These are phyloP conservation scores for Cryptococcus sp. DNA, from an alignment of 1,284 basidiomycete species.

Conservation along the genomic window DNA sequence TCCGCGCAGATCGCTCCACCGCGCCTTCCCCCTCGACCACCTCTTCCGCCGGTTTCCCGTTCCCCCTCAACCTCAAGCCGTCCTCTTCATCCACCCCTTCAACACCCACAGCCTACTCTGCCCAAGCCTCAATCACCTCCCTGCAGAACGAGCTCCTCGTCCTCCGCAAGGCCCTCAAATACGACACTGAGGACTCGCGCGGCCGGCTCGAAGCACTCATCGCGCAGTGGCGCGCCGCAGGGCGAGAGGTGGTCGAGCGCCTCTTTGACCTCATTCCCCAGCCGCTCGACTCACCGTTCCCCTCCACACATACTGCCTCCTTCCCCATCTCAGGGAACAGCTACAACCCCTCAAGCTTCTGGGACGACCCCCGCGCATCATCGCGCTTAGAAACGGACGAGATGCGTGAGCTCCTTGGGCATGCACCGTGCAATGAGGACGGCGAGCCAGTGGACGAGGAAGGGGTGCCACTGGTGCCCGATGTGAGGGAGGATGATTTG, in stretches of 20 bases:
- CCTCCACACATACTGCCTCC: neutral
- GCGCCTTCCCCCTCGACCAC: neutral
- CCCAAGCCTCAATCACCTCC: conserved; percentile 9
- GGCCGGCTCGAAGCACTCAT: conserved; percentile 23
- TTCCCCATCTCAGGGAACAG: neutral
- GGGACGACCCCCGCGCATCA: neutral
- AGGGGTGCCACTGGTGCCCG: conserved; percentile 25
- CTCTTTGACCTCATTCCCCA: conserved; percentile 31
- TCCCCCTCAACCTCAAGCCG: neutral
- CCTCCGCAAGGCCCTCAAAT: conserved; percentile 33
- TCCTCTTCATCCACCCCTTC: neutral
- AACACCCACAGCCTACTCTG: neutral
- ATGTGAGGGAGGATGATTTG: conserved; percentile 7
- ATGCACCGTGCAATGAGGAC: conserved; percentile 19
- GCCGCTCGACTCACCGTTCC: conserved; percentile 7
- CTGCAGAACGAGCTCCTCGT: conserved; percentile 32
- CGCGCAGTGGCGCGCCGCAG: conserved; percentile 38
- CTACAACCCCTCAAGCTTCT: neutral
- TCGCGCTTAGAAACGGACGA: conserved; percentile 3
- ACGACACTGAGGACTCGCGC: conserved; percentile 32
- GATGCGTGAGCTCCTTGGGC: conserved; percentile 17
- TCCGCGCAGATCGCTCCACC: conserved; percentile 4
- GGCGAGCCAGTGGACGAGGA: conserved; percentile 32
- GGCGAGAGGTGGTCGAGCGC: conserved; percentile 40
- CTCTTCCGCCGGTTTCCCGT: neutral